Conservation (phyloP, 2,329 filamentous ascomycete genomes). For the Leptographium wingfieldii region DNA sequence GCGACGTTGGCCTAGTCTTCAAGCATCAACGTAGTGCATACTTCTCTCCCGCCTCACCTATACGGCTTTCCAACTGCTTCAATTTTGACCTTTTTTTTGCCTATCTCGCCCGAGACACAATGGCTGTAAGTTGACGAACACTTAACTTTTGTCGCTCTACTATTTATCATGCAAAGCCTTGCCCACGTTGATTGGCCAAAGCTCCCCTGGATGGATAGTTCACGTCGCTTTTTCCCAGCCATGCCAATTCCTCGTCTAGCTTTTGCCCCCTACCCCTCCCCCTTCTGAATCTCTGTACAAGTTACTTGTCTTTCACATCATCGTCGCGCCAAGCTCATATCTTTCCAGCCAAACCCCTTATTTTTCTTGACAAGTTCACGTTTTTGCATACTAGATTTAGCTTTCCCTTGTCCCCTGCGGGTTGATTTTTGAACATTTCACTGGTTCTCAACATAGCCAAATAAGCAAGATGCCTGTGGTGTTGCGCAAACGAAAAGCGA, state of each 20-base stretch:
- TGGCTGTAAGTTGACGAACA: neutral
- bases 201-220: neutral
- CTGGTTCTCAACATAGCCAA: neutral
- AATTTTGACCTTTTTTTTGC: neutral
- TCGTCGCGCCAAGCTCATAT: neutral
- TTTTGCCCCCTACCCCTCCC: neutral
- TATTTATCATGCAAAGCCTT: neutral
- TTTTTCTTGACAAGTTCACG: neutral
- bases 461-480: conserved; percentile 39
- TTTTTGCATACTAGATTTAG: neutral
- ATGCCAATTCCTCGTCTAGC: conserved; percentile 1
- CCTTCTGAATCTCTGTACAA: neutral
- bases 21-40: neutral
- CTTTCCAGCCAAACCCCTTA: neutral
- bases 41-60: neutral
- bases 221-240: neutral
- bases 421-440: neutral
- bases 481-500: conserved; percentile 50
- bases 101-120: neutral
- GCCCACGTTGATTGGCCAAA: conserved; percentile 2
- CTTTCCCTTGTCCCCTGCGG: neutral
- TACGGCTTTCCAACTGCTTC: neutral
- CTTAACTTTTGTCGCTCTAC: neutral
- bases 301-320: neutral
- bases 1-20: neutral